Percentiles rank a stretch among this genome's conserved stretches.
phyloP scores from a whole-genome alignment of 331 rosid genomes.

The Ulmus americana region DNA sequence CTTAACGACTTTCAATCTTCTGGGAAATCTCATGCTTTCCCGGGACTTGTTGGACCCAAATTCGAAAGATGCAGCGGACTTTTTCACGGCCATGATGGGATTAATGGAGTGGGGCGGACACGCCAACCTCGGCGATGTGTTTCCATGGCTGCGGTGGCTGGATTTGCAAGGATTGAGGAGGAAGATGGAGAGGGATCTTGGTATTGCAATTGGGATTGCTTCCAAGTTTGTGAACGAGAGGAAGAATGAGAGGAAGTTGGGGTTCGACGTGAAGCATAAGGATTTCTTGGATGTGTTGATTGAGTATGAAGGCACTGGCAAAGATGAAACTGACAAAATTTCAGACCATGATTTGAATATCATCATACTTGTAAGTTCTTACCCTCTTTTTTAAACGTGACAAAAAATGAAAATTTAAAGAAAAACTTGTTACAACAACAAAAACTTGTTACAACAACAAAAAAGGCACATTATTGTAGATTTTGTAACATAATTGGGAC shows the following conservation, averaged over 20 bases:
- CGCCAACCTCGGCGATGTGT: conserved; percentile 38
- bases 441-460: too few relatives aligned
- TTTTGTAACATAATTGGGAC: too few relatives aligned
- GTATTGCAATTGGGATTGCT: conserved; percentile 42
- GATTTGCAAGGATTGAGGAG: conserved; percentile 55
- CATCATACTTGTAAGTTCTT: conserved; percentile 40
- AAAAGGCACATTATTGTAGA: too few relatives aligned
- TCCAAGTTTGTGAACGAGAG: conserved; percentile 40
- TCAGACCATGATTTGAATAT: conserved; percentile 43
- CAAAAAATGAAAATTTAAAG: too few relatives aligned
- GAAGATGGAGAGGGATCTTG: conserved; percentile 60
- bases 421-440: too few relatives aligned
- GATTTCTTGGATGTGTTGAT: conserved; percentile 67
- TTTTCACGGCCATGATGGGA: conserved; percentile 41
- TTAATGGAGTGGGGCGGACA: conserved; percentile 53
- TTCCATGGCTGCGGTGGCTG: conserved; percentile 52
- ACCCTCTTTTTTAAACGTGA: too few relatives aligned
- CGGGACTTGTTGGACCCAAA: conserved; percentile 47
- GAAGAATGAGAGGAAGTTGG: conserved; percentile 4
- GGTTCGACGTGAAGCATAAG: not conserved
- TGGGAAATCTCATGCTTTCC: conserved; percentile 59
- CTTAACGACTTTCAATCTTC: conserved; percentile 47
- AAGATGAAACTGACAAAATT: conserved; percentile 26
- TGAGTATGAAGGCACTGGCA: conserved; percentile 40
- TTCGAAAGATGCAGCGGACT: conserved; percentile 40